These are phyloP conservation scores for Phaeotremella fagi DNA, from an alignment of 768 basidiomycete genomes.

Conservation along the genomic window DNA sequence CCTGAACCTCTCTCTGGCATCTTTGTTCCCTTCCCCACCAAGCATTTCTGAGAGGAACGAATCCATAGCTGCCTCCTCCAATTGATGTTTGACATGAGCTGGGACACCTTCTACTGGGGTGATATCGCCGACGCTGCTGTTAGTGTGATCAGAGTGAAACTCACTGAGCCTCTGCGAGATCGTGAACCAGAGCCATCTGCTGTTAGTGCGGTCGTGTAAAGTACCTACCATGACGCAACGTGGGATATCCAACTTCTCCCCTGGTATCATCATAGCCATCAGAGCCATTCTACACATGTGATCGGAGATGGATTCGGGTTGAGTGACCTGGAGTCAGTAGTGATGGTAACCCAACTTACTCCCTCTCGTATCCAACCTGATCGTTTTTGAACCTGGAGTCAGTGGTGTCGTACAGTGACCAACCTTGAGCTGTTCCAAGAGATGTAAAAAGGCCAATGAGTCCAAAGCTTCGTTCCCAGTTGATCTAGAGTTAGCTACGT, in stretches of 20 bases:
- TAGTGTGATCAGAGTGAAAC: background rate
- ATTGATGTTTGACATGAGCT: slow-evolving; percentile 66
- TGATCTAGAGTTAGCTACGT: slow-evolving; percentile 30
- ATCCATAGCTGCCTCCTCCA: slow-evolving; percentile 73
- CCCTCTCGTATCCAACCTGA: slow-evolving; percentile 90
- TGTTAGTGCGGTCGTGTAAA: slow-evolving; percentile 54
- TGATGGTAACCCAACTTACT: slow-evolving; percentile 50
- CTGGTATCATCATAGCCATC: slow-evolving; percentile 82
- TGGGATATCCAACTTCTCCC: slow-evolving; percentile 53
- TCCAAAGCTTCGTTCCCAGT: slow-evolving; percentile 58
- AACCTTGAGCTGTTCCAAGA: slow-evolving; percentile 87
- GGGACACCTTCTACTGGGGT: slow-evolving; percentile 81
- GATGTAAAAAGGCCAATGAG: slow-evolving; percentile 81
- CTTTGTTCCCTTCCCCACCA: slow-evolving; percentile 41
- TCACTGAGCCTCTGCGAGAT: slow-evolving; percentile 88
- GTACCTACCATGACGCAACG: slow-evolving; percentile 42
- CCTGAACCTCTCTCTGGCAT: slow-evolving; percentile 44
- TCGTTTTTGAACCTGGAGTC: slow-evolving; percentile 78
- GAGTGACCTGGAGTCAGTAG: slow-evolving; percentile 58
- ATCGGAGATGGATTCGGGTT: slow-evolving; percentile 86
- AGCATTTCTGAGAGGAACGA: slow-evolving; percentile 86
- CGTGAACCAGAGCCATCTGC: slow-evolving; percentile 88
- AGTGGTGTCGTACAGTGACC: slow-evolving; percentile 1
- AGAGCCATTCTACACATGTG: slow-evolving; percentile 92
- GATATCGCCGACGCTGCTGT: slow-evolving; percentile 76